Conservation (phyloP, 2,329 filamentous ascomycete species). For the Ceratocystis eucalypticola region DNA sequence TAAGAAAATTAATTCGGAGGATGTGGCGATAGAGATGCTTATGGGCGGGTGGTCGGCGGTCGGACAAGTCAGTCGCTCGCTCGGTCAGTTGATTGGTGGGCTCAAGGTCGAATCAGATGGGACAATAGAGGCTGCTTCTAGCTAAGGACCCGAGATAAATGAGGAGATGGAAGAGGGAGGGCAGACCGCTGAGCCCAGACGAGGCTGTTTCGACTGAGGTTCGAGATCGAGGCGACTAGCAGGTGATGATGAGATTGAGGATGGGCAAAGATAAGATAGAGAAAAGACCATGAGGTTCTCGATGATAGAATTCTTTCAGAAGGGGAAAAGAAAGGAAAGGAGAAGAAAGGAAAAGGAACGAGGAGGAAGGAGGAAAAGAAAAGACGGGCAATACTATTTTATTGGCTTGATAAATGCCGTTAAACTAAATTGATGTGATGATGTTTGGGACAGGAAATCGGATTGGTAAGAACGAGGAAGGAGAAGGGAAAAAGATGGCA, state of each 20-base stretch:
- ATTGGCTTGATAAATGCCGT: too few species aligned
- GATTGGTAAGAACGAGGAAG: background rate
- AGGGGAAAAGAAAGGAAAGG: background rate
- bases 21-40: slow-evolving; percentile 4
- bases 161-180: too few species aligned
- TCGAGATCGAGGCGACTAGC: too few species aligned
- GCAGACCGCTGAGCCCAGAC: too few species aligned
- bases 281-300: too few species aligned
- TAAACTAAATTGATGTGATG: background rate
- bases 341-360: background rate
- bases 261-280: too few species aligned
- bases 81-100: background rate
- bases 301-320: too few species aligned
- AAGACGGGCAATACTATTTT: background rate
- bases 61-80: slow-evolving; percentile 3
- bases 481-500: background rate
- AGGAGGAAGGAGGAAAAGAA: background rate
- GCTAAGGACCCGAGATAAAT: too few species aligned
- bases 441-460: slow-evolving; percentile 2
- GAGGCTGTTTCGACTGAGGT: too few species aligned
- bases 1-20: background rate
- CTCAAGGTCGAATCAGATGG: background rate
- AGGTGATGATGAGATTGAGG: too few species aligned
- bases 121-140: background rate
- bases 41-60: background rate